Percentiles rank a stretch among this genome's conserved stretches.
These are phyloP conservation scores for Lipomyces sp. DNA, from an alignment of 805 yeast species.

Conservation along the genomic window DNA sequence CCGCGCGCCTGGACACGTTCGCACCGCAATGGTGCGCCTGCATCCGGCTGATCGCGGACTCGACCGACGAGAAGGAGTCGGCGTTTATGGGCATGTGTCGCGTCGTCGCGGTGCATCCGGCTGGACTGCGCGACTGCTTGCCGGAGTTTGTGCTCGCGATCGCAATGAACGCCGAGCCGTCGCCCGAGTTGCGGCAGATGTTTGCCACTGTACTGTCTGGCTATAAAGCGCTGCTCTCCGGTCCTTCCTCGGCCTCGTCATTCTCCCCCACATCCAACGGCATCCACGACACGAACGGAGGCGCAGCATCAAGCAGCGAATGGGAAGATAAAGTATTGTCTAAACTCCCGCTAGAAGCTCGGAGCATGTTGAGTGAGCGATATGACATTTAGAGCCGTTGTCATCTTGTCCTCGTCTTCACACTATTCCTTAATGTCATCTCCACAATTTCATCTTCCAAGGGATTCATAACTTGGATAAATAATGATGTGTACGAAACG, in stretches of 20 bases:
- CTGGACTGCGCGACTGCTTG: slow-evolving; percentile 52
- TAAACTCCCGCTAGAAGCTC: slow-evolving; percentile 29
- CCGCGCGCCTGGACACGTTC: slow-evolving; percentile 57
- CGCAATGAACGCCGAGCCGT: slow-evolving; percentile 40
- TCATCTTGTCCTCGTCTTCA: too few relatives aligned
- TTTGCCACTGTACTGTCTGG: slow-evolving; percentile 34
- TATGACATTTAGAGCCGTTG: slow-evolving; percentile 11
- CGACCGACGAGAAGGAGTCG: slow-evolving; percentile 79
- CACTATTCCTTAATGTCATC: too few relatives aligned
- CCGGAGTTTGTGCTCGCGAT: slow-evolving; percentile 58
- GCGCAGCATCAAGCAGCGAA: too few relatives aligned
- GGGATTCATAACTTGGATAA: too few relatives aligned
- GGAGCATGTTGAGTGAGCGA: slow-evolving; percentile 13
- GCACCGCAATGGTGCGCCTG: slow-evolving; percentile 67
- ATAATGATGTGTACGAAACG: too few relatives aligned
- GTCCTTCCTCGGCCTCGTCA: too few relatives aligned
- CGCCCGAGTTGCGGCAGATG: slow-evolving; percentile 33
- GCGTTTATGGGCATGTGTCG: slow-evolving; percentile 82
- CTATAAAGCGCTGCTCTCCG: slow-evolving; percentile 33
- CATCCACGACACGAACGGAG: too few relatives aligned
- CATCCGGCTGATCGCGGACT: slow-evolving; percentile 62
- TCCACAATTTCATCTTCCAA: too few relatives aligned
- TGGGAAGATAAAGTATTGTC: slow-evolving; percentile 32
- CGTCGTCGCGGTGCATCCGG: slow-evolving; percentile 63
- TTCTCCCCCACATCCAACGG: too few relatives aligned